phyloP scores from a whole-genome alignment of 768 basidiomycete species.

The Leucosporidium creatinivorum region DNA sequence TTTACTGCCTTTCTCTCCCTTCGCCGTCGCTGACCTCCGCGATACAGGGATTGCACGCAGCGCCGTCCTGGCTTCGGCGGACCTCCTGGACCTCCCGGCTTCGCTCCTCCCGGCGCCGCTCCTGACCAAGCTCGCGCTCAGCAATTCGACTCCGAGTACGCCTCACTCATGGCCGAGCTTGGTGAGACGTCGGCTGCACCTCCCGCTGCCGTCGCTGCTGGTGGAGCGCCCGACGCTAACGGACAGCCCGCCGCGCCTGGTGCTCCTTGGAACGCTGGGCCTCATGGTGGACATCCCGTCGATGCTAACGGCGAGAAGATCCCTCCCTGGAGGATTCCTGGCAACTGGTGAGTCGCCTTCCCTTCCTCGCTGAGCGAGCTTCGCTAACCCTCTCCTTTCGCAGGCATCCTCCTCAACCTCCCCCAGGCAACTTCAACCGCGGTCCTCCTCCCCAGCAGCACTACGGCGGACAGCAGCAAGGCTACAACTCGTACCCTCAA shows the following conservation, averaged over 20 bases:
- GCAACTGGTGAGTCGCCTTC: constrained; percentile 37
- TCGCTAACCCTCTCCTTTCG: too few species aligned
- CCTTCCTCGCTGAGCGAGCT: neutral
- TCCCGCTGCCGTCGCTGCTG: constrained; percentile 7
- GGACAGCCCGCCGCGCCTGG: constrained; percentile 14
- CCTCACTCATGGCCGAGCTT: constrained; percentile 92
- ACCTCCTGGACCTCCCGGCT: constrained; percentile 9
- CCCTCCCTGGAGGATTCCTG: constrained; percentile 43
- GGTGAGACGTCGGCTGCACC: constrained; percentile 52
- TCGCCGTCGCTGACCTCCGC: neutral
- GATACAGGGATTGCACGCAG: constrained; percentile 75
- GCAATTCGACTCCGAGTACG: constrained; percentile 96
- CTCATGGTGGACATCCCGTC: constrained; percentile 26
- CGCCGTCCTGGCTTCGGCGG: constrained; percentile 49
- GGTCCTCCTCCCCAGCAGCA: constrained; percentile 2
- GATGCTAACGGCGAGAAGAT: constrained; percentile 37
- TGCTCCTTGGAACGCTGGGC: constrained; percentile 20
- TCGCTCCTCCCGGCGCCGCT: constrained; percentile 44
- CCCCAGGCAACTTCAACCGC: neutral
- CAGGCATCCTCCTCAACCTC: constrained; percentile 5
- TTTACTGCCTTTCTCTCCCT: neutral
- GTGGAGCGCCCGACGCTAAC: neutral
- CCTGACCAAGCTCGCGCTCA: constrained; percentile 54
- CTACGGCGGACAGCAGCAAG: constrained; percentile 1
- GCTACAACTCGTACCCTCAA: neutral